A percentile compares a stretch with the other conserved stretches of the same genome.
These are phyloP conservation scores for Fusarium cyanostomum DNA, from an alignment of 2,329 filamentous ascomycete genomes.

Conservation along the genomic window DNA sequence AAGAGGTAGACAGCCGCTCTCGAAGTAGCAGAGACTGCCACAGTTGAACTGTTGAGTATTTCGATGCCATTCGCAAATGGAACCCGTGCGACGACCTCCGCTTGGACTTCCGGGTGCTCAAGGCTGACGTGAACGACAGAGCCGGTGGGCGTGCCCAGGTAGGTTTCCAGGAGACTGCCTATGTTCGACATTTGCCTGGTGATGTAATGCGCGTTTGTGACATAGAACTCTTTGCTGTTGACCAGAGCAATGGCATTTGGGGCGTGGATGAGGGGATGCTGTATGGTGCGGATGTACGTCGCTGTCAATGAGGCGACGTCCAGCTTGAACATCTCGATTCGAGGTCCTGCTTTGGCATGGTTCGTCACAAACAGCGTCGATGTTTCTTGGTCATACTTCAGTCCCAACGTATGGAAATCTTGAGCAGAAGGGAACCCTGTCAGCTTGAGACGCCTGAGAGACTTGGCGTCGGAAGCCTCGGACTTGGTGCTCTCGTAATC, in stretches of 20 bases:
- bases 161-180: conserved; percentile 48
- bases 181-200: conserved; percentile 34
- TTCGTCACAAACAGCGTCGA: conserved; percentile 51
- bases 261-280: conserved; percentile 49
- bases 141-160: conserved; percentile 45
- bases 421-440: conserved; percentile 34
- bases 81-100: conserved; percentile 45
- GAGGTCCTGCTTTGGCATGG: conserved; percentile 48
- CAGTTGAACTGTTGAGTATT: conserved; percentile 50
- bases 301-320: conserved; percentile 47
- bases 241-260: conserved; percentile 53
- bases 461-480: conserved; percentile 15
- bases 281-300: conserved; percentile 49
- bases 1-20: conserved; percentile 24
- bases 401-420: conserved; percentile 53
- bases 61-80: conserved; percentile 56
- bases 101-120: conserved; percentile 10
- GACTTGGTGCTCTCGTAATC: conserved; percentile 44
- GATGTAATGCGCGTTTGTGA: conserved; percentile 55
- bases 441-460: conserved; percentile 37
- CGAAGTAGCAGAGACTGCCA: conserved; percentile 51
- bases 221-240: conserved; percentile 49
- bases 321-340: conserved; percentile 53
- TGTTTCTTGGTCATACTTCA: conserved; percentile 50
- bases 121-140: conserved; percentile 50